Evolutionary conservation across 768 basidiomycete species (phyloP), one percentile per base, ranked within the genome.

Genomic region (Gymnopilus dilepis): DNA sequence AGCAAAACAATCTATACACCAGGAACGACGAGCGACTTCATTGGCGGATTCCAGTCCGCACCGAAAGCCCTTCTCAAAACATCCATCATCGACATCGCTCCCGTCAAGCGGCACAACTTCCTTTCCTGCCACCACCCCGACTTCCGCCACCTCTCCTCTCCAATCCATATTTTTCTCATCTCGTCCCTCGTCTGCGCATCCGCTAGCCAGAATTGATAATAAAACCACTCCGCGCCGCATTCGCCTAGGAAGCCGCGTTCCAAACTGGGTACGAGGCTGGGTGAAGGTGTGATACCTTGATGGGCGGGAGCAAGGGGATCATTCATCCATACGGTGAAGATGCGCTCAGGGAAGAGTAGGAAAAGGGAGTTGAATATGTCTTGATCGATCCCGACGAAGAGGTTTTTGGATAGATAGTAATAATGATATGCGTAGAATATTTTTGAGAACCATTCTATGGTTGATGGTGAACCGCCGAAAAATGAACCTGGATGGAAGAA

Each of bases 361-460:
- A 71, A 48, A 6, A 63, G 51, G 17, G 62, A 33, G 43, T 63
- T 63, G n/a, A 59, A 26, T 6, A 58, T 59, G 31, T 51, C 58
- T 53, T 80, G 51, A 69, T 86, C 84, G 64, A 84, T 84, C 6
- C 84, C 84, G 31, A 84, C 79, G 65, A 86, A 85, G 19, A 76
- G 63, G 26, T 72, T 73, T 11, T 72, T 71, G 9, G 69, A 64
- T 43, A 85, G 78, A 70, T 83, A 86, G 65, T 76, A 56, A 67
- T 86, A 75, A 68, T 86, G 86, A 58, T 83, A 82, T 0, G 77
- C 70, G 68, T 84, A 86, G 67, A 78, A 87, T 0, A 73, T 70
- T 9, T 69, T 55, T 1, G 77, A 67, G 70, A 76, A 84, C 85
- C 84, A 86, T 8, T 73, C 62, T 13, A 85, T 70, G 0, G 82